Evolutionary conservation across 768 basidiomycete species (phyloP), one percentile per base, ranked within the genome.

Genomic region (Pleurotus cornucopiae): DNA sequence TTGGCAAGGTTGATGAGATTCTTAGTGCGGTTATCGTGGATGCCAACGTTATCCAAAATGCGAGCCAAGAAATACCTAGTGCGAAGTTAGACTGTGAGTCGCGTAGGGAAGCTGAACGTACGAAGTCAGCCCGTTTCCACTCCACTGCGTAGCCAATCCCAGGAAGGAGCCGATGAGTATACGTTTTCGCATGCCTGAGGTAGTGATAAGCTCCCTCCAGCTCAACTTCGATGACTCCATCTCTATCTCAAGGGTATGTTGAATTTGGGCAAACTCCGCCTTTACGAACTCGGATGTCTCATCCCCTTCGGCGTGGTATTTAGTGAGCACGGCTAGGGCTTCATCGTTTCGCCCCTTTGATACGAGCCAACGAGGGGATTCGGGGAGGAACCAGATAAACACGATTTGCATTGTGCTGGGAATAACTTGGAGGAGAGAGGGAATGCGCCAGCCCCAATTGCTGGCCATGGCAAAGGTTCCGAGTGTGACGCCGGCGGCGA

Each of bases 381-480:
- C 85, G 2, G 84, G 84, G 13, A 86, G 69, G 62, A 82, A 80
- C 63, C 69, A 77, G 52, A 86, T 73, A 65, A 87, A 82, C 23
- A 59, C 57, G 44, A 86, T 62, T 58, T 86, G 85, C 18, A 85
- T 66, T 9, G 73, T 30, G 57, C 77, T 79, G 1, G 85, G 85
- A 0, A 76, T 63, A 34, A 79, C 60, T 64, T 87, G 86, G 4
- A 86, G 73, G 43, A 82, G 62, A n/a, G 84, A 80, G 0, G 84
- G 85, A 18, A 86, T 84, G n/a, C 85, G 76, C 86, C 86, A 87
- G 9, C 80, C 82, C 84, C 83, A 85, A 61, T 81, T 76, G 48
- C 61, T 78, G 0, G 61, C 46, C 75, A 87, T 83, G 6, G 70
- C 58, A 71, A 87, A 88, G 0, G 88, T 88, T 6, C 82, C 81